Evolutionary conservation across 2,329 filamentous ascomycete genomes (phyloP).

Genomic region (Colletotrichum cordylinicola): DNA sequence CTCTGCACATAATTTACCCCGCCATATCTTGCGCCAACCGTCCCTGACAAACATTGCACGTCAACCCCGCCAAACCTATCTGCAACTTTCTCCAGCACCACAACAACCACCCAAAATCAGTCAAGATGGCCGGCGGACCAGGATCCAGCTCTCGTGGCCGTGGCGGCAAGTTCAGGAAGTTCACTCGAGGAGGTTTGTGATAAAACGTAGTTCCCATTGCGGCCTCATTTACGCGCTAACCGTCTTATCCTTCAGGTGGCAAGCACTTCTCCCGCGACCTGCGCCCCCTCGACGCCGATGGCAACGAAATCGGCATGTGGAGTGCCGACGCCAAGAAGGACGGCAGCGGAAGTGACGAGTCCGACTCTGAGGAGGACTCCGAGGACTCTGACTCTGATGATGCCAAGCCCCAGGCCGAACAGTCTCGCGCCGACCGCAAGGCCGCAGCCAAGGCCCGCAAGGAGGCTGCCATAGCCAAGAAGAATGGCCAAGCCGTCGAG

Average conservation of each 20-base stretch:
- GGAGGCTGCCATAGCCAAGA: constrained; percentile 82
- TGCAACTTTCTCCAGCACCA: neutral
- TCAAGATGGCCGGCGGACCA: constrained; percentile 53
- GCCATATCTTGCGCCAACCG: constrained; percentile 2
- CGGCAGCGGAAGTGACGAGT: constrained; percentile 56
- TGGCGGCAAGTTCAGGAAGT: constrained; percentile 94
- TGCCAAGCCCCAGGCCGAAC: constrained; percentile 54
- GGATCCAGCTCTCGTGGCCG: constrained; percentile 71
- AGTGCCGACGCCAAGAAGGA: constrained; percentile 59
- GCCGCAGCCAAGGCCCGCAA: constrained; percentile 90
- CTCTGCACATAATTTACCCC: constrained; percentile 14
- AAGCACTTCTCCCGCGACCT: constrained; percentile 96
- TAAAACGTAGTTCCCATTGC: constrained; percentile 1
- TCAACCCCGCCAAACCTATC: constrained; percentile 23
- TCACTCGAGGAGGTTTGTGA: constrained; percentile 83
- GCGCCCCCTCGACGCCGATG: constrained; percentile 85
- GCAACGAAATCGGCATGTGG: constrained; percentile 91
- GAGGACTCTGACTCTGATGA: constrained; percentile 52
- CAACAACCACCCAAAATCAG: constrained; percentile 20
- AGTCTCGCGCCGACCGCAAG: constrained; percentile 84
- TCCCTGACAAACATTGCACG: constrained; percentile 17
- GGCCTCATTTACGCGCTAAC: constrained; percentile 18
- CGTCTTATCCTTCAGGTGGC: constrained; percentile 66
- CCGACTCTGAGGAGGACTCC: constrained; percentile 58
- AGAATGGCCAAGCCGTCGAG: constrained; percentile 73